Evolutionary conservation across 495 filamentous ascomycete species (phyloP), one percentile per base, ranked within the genome.

Genomic region (Aspergillus sparsus): DNA sequence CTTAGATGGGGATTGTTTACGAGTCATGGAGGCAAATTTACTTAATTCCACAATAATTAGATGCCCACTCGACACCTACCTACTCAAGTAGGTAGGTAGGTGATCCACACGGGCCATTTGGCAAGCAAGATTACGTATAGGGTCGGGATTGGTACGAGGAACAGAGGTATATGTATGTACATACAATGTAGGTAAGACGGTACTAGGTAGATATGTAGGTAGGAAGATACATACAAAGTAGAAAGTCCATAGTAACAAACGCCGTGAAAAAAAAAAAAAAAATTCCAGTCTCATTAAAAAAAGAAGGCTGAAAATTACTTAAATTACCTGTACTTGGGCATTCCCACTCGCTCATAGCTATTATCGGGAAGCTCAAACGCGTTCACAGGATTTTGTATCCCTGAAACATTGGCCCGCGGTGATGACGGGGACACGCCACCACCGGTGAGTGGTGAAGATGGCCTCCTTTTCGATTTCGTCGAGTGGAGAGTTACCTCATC

Each of bases 401-500:
- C 44, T 4, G 44, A n/a, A 47, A 47, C 15, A 6, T 15, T 47
- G 11, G 10, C 16, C 44, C n/a, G 44, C 44, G 44, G 44, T 16
- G 44, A 47, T 18, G 44, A 47, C 16, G 44, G 42, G 8, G 44
- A 47, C 9, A 47, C 9, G 3, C 16, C 31, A 53, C 44, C 27
- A 8, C 15, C 27, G 0, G 44, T 16, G 6, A 16, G 42, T 9
- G 44, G n/a, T 16, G 44, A 21, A 15, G 44, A 47, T 9, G 27
- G 9, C n/a, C 44, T 16, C n/a, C 44, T 47, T 9, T 18, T n/a
- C 15, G 44, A 18, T 21, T 18, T 21, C 10, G n/a, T 21, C n/a
- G 10, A 10, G 15, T 47, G 44, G 11, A 34, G 21, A 21, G 10
- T 10, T 31, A 51, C 33, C 55, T 58, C 55, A 58, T 58, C 55